These are phyloP conservation scores for Colletotrichum theobromicola DNA, from an alignment of 2,329 filamentous ascomycete species.

Conservation along the genomic window DNA sequence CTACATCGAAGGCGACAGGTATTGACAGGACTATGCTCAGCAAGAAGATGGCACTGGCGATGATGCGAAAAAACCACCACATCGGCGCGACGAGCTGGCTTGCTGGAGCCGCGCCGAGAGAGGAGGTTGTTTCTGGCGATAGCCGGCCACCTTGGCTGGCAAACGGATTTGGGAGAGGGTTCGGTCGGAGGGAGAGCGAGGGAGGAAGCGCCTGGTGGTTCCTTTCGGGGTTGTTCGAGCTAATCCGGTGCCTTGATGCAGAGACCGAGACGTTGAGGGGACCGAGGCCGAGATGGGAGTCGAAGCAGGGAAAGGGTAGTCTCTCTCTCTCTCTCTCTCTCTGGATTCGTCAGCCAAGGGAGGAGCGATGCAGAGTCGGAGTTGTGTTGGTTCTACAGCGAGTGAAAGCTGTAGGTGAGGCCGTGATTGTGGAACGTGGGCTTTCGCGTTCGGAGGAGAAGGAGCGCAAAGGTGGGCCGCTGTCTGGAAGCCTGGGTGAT, in stretches of 20 bases:
- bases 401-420: not conserved
- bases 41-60: constrained; percentile 85
- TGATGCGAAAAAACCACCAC: constrained; percentile 80
- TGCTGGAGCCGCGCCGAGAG: constrained; percentile 26
- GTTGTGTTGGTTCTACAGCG: not conserved
- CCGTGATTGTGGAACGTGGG: not conserved
- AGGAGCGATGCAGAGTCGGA: not conserved
- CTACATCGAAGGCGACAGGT: constrained; percentile 96
- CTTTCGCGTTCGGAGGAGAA: not conserved
- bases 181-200: not conserved
- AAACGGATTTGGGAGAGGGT: not conserved
- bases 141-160: constrained; percentile 12
- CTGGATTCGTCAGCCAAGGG: not conserved
- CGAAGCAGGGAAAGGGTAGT: not conserved
- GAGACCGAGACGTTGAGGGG: not conserved
- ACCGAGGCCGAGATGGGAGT: not conserved
- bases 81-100: constrained; percentile 56
- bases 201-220: not conserved
- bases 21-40: constrained; percentile 94
- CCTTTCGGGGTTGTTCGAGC: constrained; percentile 1
- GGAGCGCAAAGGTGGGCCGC: not conserved
- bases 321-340: not conserved
- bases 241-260: not conserved
- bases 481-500: not conserved
- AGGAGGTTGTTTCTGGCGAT: not conserved